Base-by-base conservation (phyloP, 768 basidiomycete genomes). In the Mycena amicta region DNA sequence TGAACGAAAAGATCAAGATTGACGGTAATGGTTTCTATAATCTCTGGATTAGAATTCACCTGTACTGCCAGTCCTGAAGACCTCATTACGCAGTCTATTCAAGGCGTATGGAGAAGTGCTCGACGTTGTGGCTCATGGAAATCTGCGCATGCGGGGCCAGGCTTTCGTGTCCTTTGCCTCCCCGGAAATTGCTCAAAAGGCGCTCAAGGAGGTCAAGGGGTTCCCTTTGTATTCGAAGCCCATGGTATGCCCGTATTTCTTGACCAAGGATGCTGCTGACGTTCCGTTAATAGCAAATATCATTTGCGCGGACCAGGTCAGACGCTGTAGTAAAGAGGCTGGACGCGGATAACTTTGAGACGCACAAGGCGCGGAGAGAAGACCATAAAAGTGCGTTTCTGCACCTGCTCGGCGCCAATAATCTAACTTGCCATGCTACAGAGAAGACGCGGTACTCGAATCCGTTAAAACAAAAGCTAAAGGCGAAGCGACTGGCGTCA, bases 191-290 rank as follows among this genome's bases (percentile, higher is more conserved):
- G 97, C 97, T 31, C 80, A 82, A 68, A 90, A 88, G 72, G 96
- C 96, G 5, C 80, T 92, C 83, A 93, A 85, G 78, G 97, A 99
- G 72, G 94, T 98, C 39, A 83, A 87, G 59, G 86, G 93, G 33
- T 98, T 99, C 72, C 97, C 97, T 16, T 72, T 99, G 49, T 98
- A 98, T 67, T 92, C 92, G 3, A 96, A 96, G 71, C 93, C 97
- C 1, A 95, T 99, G 92, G 95, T 95, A 64, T 30, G 82, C 70
- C 13, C 30, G 30, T 23, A 29, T 27, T 26, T 41, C 30, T 49
- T 52, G 25, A 37, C 13, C 8, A n/a, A 20, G 40, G 12, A 20
- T 57, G 57, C 31, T 63, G 56, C 20, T 28, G 29, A 33, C 37
- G 6, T 2, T 55, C 27, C n/a, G n/a, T n/a, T n/a, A 46, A 5